Conservation (phyloP, 2,329 filamentous ascomycete species). For the Tolypocladium amazonense region DNA sequence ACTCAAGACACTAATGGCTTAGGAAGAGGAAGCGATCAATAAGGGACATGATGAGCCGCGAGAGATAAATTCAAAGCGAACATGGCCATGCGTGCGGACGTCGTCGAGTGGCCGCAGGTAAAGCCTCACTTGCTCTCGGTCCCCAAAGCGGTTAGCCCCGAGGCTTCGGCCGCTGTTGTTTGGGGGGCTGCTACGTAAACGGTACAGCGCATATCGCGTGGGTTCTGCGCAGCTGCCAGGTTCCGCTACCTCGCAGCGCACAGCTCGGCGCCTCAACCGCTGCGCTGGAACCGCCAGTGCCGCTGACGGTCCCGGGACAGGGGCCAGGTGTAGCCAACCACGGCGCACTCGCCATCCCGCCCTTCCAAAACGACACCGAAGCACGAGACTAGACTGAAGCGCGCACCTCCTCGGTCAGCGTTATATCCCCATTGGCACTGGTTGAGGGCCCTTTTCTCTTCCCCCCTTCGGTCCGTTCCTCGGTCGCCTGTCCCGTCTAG, state of each 20-base stretch:
- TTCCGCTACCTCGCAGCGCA: background rate
- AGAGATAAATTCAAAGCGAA: background rate
- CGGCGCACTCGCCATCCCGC: background rate
- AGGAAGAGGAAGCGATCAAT: background rate
- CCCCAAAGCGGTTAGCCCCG: slow-evolving; percentile 8
- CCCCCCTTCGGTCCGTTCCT: background rate
- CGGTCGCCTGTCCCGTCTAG: background rate
- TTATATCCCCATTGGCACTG: background rate
- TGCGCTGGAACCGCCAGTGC: background rate
- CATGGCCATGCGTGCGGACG: background rate
- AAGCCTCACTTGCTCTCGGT: slow-evolving; percentile 7
- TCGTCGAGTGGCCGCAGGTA: background rate
- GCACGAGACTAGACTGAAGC: background rate
- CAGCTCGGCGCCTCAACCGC: background rate
- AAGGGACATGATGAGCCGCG: background rate
- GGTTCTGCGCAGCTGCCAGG: background rate
- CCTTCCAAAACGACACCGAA: slow-evolving; percentile 4
- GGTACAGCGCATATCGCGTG: background rate
- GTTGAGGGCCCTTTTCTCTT: background rate
- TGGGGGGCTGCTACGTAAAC: background rate
- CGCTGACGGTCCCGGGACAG: background rate
- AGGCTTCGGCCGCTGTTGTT: background rate
- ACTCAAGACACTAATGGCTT: background rate
- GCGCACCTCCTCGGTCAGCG: background rate
- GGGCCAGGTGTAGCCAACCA: background rate